Evolutionary conservation across 2,329 filamentous ascomycete species (phyloP).

Genomic region (Epichloe glyceriae): DNA sequence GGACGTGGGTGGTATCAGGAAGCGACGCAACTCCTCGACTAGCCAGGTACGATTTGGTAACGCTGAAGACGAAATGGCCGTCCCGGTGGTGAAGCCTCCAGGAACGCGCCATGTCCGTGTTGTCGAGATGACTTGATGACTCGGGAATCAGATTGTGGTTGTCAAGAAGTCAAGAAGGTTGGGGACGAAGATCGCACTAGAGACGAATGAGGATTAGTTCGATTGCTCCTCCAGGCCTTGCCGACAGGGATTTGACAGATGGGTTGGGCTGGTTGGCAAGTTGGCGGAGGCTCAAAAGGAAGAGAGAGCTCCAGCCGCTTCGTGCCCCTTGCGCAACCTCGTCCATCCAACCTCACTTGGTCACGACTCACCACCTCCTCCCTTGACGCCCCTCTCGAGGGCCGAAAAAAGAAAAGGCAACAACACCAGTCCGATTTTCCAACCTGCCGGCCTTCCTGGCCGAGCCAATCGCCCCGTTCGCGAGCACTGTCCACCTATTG

Average conservation of each 20-base stretch:
- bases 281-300: slow-evolving; percentile 5
- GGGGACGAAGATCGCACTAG: slow-evolving; percentile 1
- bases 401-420: not conserved
- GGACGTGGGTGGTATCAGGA: not conserved
- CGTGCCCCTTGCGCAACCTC: slow-evolving; percentile 8
- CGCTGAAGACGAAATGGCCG: not conserved
- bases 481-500: not conserved
- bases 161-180: not conserved
- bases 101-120: slow-evolving; percentile 2
- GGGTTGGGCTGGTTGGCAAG: not conserved
- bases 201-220: not conserved
- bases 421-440: not conserved
- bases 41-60: not conserved
- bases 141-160: not conserved
- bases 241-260: not conserved
- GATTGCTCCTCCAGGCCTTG: not conserved
- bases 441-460: not conserved
- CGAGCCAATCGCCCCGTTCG: not conserved
- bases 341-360: slow-evolving; percentile 1
- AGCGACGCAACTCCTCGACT: not conserved
- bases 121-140: not conserved
- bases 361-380: slow-evolving; percentile 1
- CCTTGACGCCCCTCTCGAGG: not conserved
- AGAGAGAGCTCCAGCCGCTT: slow-evolving; percentile 5
- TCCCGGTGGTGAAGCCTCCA: not conserved